Conservation (phyloP, 768 basidiomycete genomes). For the Agaricus sinodeliciosus region DNA sequence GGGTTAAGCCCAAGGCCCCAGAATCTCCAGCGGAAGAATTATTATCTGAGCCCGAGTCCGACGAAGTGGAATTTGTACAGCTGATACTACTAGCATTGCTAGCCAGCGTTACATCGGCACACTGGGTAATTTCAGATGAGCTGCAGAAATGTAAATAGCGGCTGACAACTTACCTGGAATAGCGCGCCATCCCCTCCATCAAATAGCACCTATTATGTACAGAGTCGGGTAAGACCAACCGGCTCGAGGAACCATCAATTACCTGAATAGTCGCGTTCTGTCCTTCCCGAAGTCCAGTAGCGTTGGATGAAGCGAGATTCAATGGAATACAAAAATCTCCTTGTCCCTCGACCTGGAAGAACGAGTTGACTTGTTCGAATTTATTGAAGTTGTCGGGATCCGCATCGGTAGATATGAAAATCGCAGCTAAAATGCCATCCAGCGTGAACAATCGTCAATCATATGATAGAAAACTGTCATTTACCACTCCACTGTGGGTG, state of each 20-base stretch:
- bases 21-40: not conserved
- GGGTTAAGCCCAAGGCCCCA: conserved; percentile 5
- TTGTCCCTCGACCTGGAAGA: conserved; percentile 35
- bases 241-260: conserved; percentile 19
- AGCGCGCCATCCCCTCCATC: conserved; percentile 63
- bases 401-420: conserved; percentile 47
- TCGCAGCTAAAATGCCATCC: conserved; percentile 33
- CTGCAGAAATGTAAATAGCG: conserved; percentile 13
- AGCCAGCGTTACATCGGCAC: conserved; percentile 67
- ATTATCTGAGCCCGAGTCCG: conserved; percentile 10
- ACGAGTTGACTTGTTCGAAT: conserved; percentile 41
- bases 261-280: conserved; percentile 67
- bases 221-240: not conserved
- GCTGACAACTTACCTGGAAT: conserved; percentile 45
- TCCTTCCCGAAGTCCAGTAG: conserved; percentile 46
- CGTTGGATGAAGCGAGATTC: conserved; percentile 37
- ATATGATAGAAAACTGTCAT: conserved; percentile 12
- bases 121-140: conserved; percentile 31
- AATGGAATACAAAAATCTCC: conserved; percentile 65
- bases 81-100: conserved; percentile 39
- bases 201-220: conserved; percentile 12
- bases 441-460: conserved; percentile 7
- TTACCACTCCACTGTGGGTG: conserved; percentile 52
- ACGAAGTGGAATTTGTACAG: conserved; percentile 26
- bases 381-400: conserved; percentile 56